Evolutionary conservation across 2,329 filamentous ascomycete genomes (phyloP).

Genomic region (Ceratocystis colombiana): DNA sequence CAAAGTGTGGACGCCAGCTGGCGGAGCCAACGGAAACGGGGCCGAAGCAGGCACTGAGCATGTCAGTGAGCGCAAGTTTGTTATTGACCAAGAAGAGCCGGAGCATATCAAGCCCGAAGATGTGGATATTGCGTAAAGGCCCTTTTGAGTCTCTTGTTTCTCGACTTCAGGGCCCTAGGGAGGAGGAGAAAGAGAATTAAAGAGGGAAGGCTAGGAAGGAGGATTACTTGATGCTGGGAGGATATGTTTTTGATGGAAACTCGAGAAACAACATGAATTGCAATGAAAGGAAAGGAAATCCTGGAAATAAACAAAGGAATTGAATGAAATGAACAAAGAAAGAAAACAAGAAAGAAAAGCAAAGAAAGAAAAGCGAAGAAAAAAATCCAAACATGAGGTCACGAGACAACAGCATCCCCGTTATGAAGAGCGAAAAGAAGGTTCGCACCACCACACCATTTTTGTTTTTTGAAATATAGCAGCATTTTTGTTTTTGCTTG

Average conservation of each 20-base stretch:
- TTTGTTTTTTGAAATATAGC: too few relatives aligned
- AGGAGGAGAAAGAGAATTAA: neutral
- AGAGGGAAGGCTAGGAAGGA: neutral
- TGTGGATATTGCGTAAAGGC: conserved; percentile 33
- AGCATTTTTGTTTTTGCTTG: too few relatives aligned
- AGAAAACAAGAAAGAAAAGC: conserved; percentile 22
- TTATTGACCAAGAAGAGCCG: conserved; percentile 46
- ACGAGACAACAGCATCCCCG: neutral
- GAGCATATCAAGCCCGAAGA: conserved; percentile 34
- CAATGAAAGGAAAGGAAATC: conserved; percentile 23
- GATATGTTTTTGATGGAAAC: neutral
- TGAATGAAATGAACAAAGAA: conserved; percentile 26
- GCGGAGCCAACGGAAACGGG: conserved; percentile 9
- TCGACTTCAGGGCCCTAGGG: neutral
- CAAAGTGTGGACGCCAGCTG: conserved; percentile 72
- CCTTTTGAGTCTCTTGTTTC: neutral
- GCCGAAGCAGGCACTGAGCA: conserved; percentile 46
- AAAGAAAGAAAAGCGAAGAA: conserved; percentile 18
- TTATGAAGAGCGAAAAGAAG: neutral
- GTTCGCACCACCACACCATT: neutral
- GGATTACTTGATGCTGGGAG: neutral
- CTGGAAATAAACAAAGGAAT: conserved; percentile 19
- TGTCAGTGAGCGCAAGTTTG: conserved; percentile 81
- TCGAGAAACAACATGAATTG: conserved; percentile 20
- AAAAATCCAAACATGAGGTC: neutral